Evolutionary conservation across 2,329 filamentous ascomycete genomes (phyloP).

Genomic region (Alternaria arborescens): DNA sequence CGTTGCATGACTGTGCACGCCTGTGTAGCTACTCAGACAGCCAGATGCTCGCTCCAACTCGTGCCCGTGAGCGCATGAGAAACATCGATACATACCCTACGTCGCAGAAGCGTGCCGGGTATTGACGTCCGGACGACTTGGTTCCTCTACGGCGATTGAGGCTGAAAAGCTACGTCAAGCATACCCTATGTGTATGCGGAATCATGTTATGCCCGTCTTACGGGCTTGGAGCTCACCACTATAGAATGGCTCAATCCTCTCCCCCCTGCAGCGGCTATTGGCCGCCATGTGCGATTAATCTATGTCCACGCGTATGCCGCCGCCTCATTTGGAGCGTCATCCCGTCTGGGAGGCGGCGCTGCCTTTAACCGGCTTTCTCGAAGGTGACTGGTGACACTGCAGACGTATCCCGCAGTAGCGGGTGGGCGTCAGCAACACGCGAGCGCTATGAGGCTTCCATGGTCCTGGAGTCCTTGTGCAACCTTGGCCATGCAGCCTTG

Average conservation of each 20-base stretch:
- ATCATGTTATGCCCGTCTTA: conserved; percentile 1
- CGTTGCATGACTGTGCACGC: neutral
- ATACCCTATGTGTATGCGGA: conserved; percentile 3
- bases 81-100: neutral
- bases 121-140: neutral
- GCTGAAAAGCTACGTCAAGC: conserved; percentile 7
- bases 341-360: conserved; percentile 3
- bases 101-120: neutral
- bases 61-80: neutral
- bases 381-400: conserved; percentile 12
- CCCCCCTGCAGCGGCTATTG: conserved; percentile 1
- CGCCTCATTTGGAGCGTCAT: conserved; percentile 7
- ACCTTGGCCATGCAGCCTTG: conserved; percentile 27
- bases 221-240: neutral
- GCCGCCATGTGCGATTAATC: conserved; percentile 1
- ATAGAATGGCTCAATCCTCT: neutral
- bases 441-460: conserved; percentile 22
- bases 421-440: neutral
- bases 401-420: conserved; percentile 9
- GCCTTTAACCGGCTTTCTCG: conserved; percentile 18
- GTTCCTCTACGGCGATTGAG: conserved; percentile 1
- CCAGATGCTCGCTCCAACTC: neutral
- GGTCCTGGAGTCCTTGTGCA: conserved; percentile 16
- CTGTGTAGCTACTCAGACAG: neutral
- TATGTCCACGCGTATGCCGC: conserved; percentile 4